Conservation (phyloP, 2,329 filamentous ascomycete species). For the Ophiognomonia clavigignenti-juglandacearum region DNA sequence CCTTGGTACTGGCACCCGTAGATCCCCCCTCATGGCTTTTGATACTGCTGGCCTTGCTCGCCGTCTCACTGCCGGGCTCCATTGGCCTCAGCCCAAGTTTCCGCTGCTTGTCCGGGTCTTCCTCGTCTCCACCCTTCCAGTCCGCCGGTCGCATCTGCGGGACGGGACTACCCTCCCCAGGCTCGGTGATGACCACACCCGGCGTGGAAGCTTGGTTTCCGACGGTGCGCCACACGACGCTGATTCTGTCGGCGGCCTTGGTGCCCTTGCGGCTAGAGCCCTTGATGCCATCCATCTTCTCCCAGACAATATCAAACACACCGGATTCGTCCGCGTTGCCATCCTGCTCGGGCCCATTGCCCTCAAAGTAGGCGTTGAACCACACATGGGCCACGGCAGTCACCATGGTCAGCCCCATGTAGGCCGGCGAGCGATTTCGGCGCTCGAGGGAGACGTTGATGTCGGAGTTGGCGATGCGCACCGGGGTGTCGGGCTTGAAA, state of each 20-base stretch:
- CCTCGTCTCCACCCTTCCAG: constrained; percentile 60
- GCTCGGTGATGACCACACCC: constrained; percentile 54
- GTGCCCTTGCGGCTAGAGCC: constrained; percentile 80
- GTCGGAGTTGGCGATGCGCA: constrained; percentile 75
- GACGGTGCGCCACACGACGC: constrained; percentile 72
- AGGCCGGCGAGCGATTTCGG: constrained; percentile 71
- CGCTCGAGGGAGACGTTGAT: constrained; percentile 88
- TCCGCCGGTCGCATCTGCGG: constrained; percentile 66
- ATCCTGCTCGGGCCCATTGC: constrained; percentile 63
- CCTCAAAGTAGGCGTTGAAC: constrained; percentile 96
- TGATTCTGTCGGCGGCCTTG: constrained; percentile 72
- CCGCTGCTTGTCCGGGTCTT: constrained; percentile 48
- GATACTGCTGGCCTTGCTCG: constrained; percentile 71
- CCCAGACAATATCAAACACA: constrained; percentile 55
- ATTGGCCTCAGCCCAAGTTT: constrained; percentile 64
- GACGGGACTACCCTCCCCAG: constrained; percentile 61
- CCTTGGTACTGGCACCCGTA: background rate
- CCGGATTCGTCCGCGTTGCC: constrained; percentile 65
- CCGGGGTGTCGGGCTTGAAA: constrained; percentile 63
- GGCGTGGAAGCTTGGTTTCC: constrained; percentile 25
- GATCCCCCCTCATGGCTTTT: constrained; percentile 29
- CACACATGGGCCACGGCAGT: constrained; percentile 92
- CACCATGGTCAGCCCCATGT: constrained; percentile 81
- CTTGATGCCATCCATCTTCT: constrained; percentile 87
- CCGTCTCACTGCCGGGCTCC: constrained; percentile 58